Base-by-base conservation (phyloP, 108 stramenopile species). In the Nitzschia sp. region DNA sequence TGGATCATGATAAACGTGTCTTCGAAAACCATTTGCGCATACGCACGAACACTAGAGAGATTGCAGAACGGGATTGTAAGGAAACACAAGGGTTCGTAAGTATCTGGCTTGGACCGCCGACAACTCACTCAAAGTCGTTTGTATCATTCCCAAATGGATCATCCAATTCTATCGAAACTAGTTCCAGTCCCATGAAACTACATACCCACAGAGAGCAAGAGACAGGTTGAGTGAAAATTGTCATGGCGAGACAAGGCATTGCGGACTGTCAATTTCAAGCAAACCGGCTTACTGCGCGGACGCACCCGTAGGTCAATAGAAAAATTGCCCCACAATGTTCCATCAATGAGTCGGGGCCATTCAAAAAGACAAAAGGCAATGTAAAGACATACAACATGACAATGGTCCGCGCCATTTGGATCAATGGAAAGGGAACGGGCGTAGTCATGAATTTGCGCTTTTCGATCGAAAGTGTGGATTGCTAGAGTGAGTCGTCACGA, bases 131-230 rank as follows among this genome's bases (percentile, higher is more conserved):
- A 38, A 80, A 70, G 62, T 80, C 80, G 31, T 62, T 76, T 8
- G 34, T 46, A 59, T 67, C 83, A 30, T 74, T 27, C 19, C 85
- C 85, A 69, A 90, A 90, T 24, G 85, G 85, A 86, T 90, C 80
- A 36, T 83, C 82, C 38, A 90, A 65, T 59, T 82, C 82, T 26
- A 78, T 70, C 25, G 75, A 64, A 8, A 81, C 72, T 4, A 75
- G 26, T 48, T 82, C 82, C 46, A 82, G 56, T 33, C 72, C 76
- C 34, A 77, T 30, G 34, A 82, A 69, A 13, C 72, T 45, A 69
- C 70, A 42, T 42, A 42, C 38, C 38, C 6, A 42, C 38, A 6
- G 13, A 42, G 38, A 42, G 13, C 6, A 42, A 9, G 38, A 13
- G 38, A 42, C 6, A 42, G n/a, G n/a, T n/a, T n/a, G n/a, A 42